Evolutionary conservation across 225 moss, liverwort and hornwort species (phyloP), one percentile per base, ranked within the genome.

Genomic region (Physcomitrellopsis africana): DNA sequence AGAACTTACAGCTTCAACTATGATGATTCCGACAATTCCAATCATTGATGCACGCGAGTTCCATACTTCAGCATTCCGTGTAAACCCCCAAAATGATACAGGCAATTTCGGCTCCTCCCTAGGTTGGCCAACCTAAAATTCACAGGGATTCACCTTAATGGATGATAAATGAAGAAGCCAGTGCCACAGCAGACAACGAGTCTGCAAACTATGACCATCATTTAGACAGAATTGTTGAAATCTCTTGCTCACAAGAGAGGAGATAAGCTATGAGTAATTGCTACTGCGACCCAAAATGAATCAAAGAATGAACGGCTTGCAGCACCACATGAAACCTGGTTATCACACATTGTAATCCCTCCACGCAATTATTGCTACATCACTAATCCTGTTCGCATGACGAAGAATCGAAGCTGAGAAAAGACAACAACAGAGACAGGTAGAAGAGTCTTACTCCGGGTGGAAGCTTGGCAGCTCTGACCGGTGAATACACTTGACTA

Each of bases 51-150:
- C 93, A 63, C 93, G 86, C 56, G 91, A 81, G 72, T 95, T 95
- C 91, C 90, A 96, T 4, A 86, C 90, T 76, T 96, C 87, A 9
- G 93, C 95, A 76, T 90, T 90, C 68, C 92, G 86, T 2, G 91
- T 91, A 27, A 93, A 96, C 18, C 93, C 93, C 91, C 88, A 93
- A 3, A 93, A 72, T n/a, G 89, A 79, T 23, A 72, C 62, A 0
- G 88, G 87, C 70, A 95, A 60, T 41, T 86, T 93, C 1, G 90
- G 93, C 74, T 91, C 88, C 26, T 86, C 89, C 81, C 56, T 76
- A 2, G 91, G 95, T 24, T 81, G 57, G 29, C 82, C 89, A 14
- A 95, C 88, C 93, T 95, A 79, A 66, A 75, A 14, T 3, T 67
- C 51, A 72, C 16, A 22, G 18, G 48, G 29, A 51, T 15, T 65